These are phyloP conservation scores for Neofusicoccum sp. DNA, from an alignment of 2,329 filamentous ascomycete genomes.

Conservation along the genomic window DNA sequence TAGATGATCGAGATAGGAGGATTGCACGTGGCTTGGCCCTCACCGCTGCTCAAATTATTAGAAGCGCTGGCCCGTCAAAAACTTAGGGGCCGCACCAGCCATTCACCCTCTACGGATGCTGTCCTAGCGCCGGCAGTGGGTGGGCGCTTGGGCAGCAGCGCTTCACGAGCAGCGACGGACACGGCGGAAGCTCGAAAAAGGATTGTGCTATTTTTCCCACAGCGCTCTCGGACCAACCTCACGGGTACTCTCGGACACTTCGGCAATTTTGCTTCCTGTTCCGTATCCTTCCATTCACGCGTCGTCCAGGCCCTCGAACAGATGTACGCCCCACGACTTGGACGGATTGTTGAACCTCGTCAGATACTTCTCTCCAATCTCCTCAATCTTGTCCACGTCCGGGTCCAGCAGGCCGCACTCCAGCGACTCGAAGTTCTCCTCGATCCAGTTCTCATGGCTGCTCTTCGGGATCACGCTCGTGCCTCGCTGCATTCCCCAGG, in stretches of 20 bases:
- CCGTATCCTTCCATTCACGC: slow-evolving; percentile 12
- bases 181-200: not conserved
- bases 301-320: slow-evolving; percentile 44
- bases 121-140: not conserved
- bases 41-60: not conserved
- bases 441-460: slow-evolving; percentile 41
- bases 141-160: not conserved
- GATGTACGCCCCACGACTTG: slow-evolving; percentile 39
- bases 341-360: slow-evolving; percentile 42
- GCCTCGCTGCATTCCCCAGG: slow-evolving; percentile 50
- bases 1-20: not conserved
- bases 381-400: slow-evolving; percentile 36
- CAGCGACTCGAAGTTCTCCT: slow-evolving; percentile 43
- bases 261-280: not conserved
- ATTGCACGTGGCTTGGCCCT: not conserved
- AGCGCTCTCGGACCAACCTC: not conserved
- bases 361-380: slow-evolving; percentile 32
- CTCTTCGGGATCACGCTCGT: slow-evolving; percentile 49
- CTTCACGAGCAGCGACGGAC: not conserved
- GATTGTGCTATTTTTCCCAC: not conserved
- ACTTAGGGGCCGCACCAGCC: not conserved
- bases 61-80: not conserved
- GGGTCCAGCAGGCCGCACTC: slow-evolving; percentile 37
- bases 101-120: not conserved
- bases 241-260: not conserved